Conservation (phyloP, 2,329 filamentous ascomycete genomes). For the Chalaropsis thielavioides region DNA sequence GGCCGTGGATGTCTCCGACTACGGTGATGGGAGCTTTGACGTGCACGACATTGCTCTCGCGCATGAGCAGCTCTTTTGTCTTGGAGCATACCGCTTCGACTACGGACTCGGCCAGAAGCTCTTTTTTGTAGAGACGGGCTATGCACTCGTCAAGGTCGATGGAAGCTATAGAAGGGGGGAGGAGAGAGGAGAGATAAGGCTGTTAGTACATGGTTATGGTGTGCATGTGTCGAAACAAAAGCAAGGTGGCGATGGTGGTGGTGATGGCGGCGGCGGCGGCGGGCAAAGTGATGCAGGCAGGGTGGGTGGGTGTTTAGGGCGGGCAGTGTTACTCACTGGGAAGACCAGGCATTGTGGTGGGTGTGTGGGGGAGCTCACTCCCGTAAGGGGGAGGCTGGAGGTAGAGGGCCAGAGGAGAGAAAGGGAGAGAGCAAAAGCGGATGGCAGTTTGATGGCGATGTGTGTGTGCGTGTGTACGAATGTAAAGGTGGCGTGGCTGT, state of each 20-base stretch:
- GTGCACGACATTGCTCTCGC: slow-evolving; percentile 98
- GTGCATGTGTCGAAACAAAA: neutral
- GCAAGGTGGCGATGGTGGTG: too few species aligned
- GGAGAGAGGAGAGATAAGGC: neutral
- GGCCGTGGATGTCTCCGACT: slow-evolving; percentile 94
- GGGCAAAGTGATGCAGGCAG: neutral
- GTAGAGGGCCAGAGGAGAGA: neutral
- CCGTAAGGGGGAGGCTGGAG: neutral
- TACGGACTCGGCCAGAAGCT: slow-evolving; percentile 90
- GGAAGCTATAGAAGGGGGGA: slow-evolving; percentile 45
- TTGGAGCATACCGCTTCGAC: slow-evolving; percentile 99
- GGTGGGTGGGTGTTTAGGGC: neutral
- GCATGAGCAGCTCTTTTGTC: slow-evolving; percentile 97
- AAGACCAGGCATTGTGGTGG: slow-evolving; percentile 16
- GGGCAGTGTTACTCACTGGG: slow-evolving; percentile 10
- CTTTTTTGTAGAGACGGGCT: slow-evolving; percentile 88
- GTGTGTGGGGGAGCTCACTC: neutral
- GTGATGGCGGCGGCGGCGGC: too few species aligned
- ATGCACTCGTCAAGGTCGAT: slow-evolving; percentile 99
- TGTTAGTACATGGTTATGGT: neutral
- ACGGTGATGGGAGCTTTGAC: slow-evolving; percentile 91
- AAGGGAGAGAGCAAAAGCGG: neutral
- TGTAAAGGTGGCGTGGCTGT: neutral
- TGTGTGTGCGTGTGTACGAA: neutral
- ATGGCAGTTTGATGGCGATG: neutral